phyloP scores from a whole-genome alignment of 495 filamentous ascomycete species.

The Amorphotheca resinae region DNA sequence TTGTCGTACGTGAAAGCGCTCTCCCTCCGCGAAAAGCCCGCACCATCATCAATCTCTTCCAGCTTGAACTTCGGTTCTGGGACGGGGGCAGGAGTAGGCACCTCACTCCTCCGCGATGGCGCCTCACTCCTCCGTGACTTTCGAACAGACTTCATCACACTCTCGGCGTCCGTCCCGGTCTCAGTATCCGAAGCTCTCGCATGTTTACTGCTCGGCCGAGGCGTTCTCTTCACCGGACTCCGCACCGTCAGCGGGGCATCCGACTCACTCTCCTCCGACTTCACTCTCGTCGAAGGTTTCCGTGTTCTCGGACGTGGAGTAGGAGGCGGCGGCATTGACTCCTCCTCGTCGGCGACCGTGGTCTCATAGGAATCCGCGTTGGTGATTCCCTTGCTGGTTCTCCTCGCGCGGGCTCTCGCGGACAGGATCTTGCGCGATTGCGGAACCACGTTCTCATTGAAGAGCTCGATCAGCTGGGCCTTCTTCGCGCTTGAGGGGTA shows the following conservation, averaged over 20 bases:
- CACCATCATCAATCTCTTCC: conserved; percentile 28
- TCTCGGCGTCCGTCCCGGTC: conserved; percentile 32
- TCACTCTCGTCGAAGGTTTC: conserved; percentile 33
- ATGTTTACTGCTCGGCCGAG: conserved; percentile 35
- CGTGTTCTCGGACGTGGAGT: conserved; percentile 31
- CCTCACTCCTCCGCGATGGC: conserved; percentile 21
- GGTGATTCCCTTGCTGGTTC: conserved; percentile 73
- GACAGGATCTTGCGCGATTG: conserved; percentile 61
- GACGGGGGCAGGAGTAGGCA: conserved; percentile 19
- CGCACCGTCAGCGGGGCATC: conserved; percentile 24
- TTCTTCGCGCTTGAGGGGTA: conserved; percentile 86
- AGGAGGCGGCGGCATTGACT: conserved; percentile 31
- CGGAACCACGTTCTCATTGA: conserved; percentile 67
- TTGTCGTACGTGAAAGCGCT: conserved; percentile 78
- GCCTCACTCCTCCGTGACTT: conserved; percentile 21
- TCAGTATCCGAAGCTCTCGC: conserved; percentile 26
- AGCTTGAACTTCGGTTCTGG: conserved; percentile 24
- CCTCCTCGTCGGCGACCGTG: conserved; percentile 30
- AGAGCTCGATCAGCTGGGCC: conserved; percentile 67
- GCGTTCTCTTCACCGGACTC: conserved; percentile 39
- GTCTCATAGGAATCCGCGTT: conserved; percentile 46
- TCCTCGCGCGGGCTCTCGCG: conserved; percentile 61
- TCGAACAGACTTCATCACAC: conserved; percentile 23
- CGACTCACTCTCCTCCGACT: conserved; percentile 34
- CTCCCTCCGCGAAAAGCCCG: conserved; percentile 22